Conservation (phyloP, 106 monocot species). For the Gastrodia elata region DNA sequence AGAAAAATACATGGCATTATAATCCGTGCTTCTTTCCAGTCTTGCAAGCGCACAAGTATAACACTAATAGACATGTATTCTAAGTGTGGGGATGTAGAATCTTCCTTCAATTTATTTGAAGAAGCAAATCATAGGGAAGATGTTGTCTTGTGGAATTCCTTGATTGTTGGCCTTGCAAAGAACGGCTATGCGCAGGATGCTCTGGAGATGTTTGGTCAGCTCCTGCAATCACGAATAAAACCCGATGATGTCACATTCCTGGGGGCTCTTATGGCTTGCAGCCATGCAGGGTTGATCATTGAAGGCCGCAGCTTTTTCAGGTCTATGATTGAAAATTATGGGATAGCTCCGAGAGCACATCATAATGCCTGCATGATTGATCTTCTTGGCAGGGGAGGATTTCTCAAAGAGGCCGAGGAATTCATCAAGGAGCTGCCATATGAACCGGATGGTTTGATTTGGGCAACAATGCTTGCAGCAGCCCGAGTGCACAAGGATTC, state of each 20-base stretch:
- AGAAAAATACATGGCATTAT: constrained; percentile 41
- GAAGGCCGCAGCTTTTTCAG: constrained; percentile 42
- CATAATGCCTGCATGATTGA: constrained; percentile 74
- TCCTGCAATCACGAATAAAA: constrained; percentile 19
- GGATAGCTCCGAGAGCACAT: constrained; percentile 39
- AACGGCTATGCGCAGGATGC: constrained; percentile 59
- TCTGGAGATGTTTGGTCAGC: constrained; percentile 33
- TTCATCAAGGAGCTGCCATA: constrained; percentile 29
- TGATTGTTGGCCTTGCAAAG: constrained; percentile 60
- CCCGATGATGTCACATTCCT: constrained; percentile 62
- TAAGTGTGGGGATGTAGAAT: constrained; percentile 53
- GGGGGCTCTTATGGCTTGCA: constrained; percentile 64
- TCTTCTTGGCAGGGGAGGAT: constrained; percentile 54
- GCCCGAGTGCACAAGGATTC: constrained; percentile 45
- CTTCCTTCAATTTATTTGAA: constrained; percentile 35
- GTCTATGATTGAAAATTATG: constrained; percentile 28
- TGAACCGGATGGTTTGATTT: constrained; percentile 53
- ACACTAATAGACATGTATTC: constrained; percentile 75
- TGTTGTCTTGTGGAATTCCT: constrained; percentile 48
- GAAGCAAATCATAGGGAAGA: constrained; percentile 29
- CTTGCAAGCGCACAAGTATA: constrained; percentile 22
- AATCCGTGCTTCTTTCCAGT: constrained; percentile 25
- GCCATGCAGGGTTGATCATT: constrained; percentile 39
- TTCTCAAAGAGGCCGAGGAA: constrained; percentile 52
- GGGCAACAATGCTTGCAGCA: constrained; percentile 56